Conservation (phyloP, 2,329 filamentous ascomycete genomes). For the Pseudofabraea citricarpa region DNA sequence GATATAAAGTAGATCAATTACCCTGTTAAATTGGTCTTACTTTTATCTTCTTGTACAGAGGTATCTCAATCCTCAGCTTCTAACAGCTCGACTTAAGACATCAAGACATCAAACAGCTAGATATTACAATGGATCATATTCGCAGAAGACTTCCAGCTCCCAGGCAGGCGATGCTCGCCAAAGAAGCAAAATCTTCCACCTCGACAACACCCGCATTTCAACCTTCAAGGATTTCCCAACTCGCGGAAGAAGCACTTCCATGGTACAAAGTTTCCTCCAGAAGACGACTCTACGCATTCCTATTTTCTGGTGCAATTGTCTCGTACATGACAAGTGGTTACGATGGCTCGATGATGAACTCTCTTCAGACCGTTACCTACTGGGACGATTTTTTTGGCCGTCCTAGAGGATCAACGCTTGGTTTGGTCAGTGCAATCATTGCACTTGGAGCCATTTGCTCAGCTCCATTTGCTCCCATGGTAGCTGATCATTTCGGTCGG, state of each 20-base stretch:
- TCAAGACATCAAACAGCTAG: background rate
- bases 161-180: constrained; percentile 18
- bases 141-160: constrained; percentile 23
- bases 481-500: constrained; percentile 28
- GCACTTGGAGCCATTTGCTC: constrained; percentile 40
- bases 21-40: too few species aligned
- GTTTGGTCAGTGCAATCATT: constrained; percentile 37
- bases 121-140: constrained; percentile 17
- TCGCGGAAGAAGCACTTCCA: constrained; percentile 19
- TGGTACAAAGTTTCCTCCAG: constrained; percentile 29
- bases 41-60: too few species aligned
- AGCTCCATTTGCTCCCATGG: constrained; percentile 25
- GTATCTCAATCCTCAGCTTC: background rate
- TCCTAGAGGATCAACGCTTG: constrained; percentile 27
- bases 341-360: constrained; percentile 46
- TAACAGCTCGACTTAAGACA: background rate
- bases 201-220: constrained; percentile 11
- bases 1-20: too few species aligned
- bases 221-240: constrained; percentile 25
- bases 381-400: constrained; percentile 35
- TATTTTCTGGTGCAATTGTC: constrained; percentile 30
- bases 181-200: constrained; percentile 2
- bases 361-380: constrained; percentile 35
- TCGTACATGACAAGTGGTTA: constrained; percentile 41
- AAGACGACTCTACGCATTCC: constrained; percentile 26